phyloP scores from a whole-genome alignment of 164 flowering plant species.

The Liriodendron chinense region DNA sequence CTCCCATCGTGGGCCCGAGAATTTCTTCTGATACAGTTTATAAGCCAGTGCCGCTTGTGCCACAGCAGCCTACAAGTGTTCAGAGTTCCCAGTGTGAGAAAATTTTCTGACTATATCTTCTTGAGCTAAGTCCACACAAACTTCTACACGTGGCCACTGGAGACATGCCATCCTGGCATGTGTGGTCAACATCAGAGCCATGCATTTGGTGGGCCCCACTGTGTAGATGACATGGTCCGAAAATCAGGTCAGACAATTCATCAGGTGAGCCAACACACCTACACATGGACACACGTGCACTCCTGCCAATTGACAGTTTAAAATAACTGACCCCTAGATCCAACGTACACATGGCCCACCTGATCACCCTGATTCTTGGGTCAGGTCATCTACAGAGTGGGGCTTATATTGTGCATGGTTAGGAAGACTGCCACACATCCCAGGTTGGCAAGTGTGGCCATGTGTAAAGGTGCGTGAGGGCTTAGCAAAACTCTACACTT shows the following conservation, averaged over 20 bases:
- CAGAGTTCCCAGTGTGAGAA: background rate
- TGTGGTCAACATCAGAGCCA: background rate
- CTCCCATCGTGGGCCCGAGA: constrained; percentile 99
- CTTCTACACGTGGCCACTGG: no score
- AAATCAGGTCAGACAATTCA: background rate
- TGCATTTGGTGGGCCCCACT: background rate
- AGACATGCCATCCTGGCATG: background rate
- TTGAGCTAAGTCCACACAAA: background rate
- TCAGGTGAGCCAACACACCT: background rate
- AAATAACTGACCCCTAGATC: background rate
- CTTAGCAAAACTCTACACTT: background rate
- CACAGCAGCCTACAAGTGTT: constrained; percentile 76
- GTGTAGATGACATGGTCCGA: background rate
- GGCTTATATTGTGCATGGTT: background rate
- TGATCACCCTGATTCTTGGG: background rate
- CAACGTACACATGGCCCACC: background rate
- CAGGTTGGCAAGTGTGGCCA: background rate
- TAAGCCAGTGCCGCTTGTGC: constrained; percentile 98
- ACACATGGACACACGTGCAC: background rate
- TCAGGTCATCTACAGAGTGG: background rate
- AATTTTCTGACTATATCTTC: no score
- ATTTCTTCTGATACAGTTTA: constrained; percentile 91
- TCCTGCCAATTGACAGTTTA: background rate
- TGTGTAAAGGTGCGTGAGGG: background rate
- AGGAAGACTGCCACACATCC: background rate